Evolutionary conservation across 2,329 filamentous ascomycete species (phyloP).

Genomic region (Pseudopithomyces chartarum): DNA sequence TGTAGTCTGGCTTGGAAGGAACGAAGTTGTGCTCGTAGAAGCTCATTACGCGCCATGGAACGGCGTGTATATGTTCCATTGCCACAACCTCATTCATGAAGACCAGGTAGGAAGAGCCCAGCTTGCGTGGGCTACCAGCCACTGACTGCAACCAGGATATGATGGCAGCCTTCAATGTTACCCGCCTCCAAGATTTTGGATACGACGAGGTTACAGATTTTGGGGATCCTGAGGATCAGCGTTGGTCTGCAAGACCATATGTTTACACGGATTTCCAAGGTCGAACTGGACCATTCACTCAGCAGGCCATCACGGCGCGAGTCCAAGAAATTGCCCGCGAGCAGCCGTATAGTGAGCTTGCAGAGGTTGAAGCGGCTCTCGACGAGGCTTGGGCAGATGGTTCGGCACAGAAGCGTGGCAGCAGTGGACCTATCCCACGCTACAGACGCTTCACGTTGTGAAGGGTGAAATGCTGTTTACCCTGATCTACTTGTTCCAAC

Average conservation of each 20-base stretch:
- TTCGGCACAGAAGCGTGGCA: conserved; percentile 4
- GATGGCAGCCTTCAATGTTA: conserved; percentile 51
- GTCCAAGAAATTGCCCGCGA: conserved; percentile 21
- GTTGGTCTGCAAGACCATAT: conserved; percentile 25
- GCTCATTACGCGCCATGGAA: conserved; percentile 44
- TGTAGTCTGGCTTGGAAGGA: conserved; percentile 58
- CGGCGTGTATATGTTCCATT: conserved; percentile 56
- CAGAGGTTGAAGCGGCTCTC: conserved; percentile 24
- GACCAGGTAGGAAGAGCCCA: conserved; percentile 30
- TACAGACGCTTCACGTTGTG: conserved; percentile 11
- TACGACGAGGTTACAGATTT: conserved; percentile 37
- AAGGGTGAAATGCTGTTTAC: background rate
- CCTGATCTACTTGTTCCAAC: background rate
- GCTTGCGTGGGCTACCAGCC: background rate
- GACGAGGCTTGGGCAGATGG: conserved; percentile 20
- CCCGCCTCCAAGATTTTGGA: conserved; percentile 34
- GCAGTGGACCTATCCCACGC: conserved; percentile 5
- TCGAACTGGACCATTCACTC: conserved; percentile 21
- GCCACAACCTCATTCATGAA: conserved; percentile 53
- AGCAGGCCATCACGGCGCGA: conserved; percentile 13
- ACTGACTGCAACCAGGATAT: conserved; percentile 30
- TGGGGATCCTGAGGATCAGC: conserved; percentile 25
- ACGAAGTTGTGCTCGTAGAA: conserved; percentile 46
- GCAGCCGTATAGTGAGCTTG: conserved; percentile 30
- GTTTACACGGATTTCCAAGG: conserved; percentile 13